phyloP scores from a whole-genome alignment of 2,329 filamentous ascomycete species.

The Aspergillus awamori region DNA sequence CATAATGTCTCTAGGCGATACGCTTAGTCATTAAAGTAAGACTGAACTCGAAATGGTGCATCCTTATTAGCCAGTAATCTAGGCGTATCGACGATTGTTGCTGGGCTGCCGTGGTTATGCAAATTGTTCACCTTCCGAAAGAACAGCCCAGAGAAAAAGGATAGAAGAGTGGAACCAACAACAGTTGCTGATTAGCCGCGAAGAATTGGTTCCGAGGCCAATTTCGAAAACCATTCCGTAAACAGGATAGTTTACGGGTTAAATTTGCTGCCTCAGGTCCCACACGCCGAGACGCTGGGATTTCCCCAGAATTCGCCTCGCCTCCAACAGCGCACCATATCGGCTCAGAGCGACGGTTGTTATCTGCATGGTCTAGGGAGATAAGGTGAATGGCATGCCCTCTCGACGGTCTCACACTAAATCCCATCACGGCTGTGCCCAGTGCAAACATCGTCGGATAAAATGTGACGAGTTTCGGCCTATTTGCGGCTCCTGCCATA shows the following conservation, averaged over 20 bases:
- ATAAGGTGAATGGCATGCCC: conserved; percentile 9
- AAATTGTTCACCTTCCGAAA: neutral
- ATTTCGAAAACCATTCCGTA: conserved; percentile 4
- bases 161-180: neutral
- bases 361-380: neutral
- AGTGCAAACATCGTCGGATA: conserved; percentile 21
- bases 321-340: neutral
- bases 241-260: neutral
- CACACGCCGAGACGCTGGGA: neutral
- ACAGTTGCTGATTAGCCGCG: neutral
- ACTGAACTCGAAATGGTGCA: neutral
- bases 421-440: conserved; percentile 18
- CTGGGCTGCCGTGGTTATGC: neutral
- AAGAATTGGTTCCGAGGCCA: neutral
- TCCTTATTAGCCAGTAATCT: neutral
- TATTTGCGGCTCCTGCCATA: conserved; percentile 13
- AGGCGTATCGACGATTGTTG: neutral
- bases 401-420: conserved; percentile 15
- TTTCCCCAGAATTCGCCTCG: neutral
- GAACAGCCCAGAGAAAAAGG: neutral
- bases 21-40: neutral
- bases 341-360: neutral
- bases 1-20: neutral
- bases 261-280: neutral
- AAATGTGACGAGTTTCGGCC: conserved; percentile 22